Percentiles rank a stretch among this genome's conserved stretches.
These are phyloP conservation scores for Fraxinus cuspidata DNA, from an alignment of 257 asterid genomes.

Conservation along the genomic window DNA sequence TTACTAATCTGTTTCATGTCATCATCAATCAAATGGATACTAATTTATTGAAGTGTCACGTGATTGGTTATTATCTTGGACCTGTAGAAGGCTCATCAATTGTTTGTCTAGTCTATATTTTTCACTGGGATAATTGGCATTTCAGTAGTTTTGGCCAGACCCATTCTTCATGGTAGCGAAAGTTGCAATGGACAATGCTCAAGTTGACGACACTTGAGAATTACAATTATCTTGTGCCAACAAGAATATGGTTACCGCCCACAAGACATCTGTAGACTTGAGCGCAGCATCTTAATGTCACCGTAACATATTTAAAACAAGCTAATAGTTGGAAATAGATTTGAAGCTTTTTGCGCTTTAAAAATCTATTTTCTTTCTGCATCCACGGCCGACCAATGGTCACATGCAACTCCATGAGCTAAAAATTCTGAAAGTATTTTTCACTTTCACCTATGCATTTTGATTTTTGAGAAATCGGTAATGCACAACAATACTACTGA, in stretches of 20 bases:
- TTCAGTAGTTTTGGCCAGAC: slow-evolving; percentile 80
- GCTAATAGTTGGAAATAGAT: too few relatives aligned
- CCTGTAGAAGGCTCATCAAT: neutral
- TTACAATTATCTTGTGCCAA: slow-evolving; percentile 45
- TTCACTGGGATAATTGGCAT: slow-evolving; percentile 21
- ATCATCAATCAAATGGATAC: neutral
- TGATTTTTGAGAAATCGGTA: neutral
- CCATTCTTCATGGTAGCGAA: slow-evolving; percentile 82
- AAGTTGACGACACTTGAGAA: slow-evolving; percentile 76
- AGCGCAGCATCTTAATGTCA: slow-evolving; percentile 80
- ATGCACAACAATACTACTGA: neutral
- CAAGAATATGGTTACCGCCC: slow-evolving; percentile 44
- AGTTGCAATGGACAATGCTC: slow-evolving; percentile 95
- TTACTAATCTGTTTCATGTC: too few relatives aligned
- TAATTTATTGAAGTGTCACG: neutral
- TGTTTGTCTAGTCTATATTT: slow-evolving; percentile 2
- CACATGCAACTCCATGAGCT: neutral
- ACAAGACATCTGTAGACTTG: slow-evolving; percentile 67
- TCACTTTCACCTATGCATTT: neutral
- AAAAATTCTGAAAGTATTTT: neutral
- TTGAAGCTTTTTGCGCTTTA: too few relatives aligned
- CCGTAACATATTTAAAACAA: neutral
- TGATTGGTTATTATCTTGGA: neutral
- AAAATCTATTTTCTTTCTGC: neutral
- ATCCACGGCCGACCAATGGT: neutral